Evolutionary conservation across 345 rosid species (phyloP).

Genomic region (Citrus australasica): DNA sequence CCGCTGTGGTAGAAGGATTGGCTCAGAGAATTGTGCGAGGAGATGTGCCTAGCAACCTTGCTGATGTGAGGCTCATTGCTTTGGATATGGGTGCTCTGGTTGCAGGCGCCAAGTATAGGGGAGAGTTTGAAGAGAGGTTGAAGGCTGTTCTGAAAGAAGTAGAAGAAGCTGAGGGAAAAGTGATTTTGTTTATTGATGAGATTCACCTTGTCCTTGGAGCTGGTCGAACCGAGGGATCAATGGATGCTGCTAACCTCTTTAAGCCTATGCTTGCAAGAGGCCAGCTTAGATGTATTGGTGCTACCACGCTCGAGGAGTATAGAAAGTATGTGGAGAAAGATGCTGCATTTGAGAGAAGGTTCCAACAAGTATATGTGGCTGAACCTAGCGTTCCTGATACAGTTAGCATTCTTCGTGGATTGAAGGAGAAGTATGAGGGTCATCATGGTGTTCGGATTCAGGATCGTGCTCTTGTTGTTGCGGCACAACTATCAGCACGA

Average conservation of each 20-base stretch:
- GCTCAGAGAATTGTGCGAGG: slow-evolving; percentile 91
- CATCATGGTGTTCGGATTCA: slow-evolving; percentile 93
- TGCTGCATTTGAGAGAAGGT: slow-evolving; percentile 91
- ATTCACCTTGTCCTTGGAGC: slow-evolving; percentile 98
- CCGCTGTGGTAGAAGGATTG: slow-evolving; percentile 92
- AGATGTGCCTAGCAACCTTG: slow-evolving; percentile 81
- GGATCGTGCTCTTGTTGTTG: slow-evolving; percentile 79
- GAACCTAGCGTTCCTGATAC: slow-evolving; percentile 90
- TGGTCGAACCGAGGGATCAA: slow-evolving; percentile 83
- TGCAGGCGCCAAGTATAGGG: slow-evolving; percentile 84
- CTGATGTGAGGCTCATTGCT: slow-evolving; percentile 82
- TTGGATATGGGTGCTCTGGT: slow-evolving; percentile 87
- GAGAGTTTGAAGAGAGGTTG: slow-evolving; percentile 84
- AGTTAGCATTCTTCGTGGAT: slow-evolving; percentile 79
- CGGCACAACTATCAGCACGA: slow-evolving; percentile 87
- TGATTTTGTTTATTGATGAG: slow-evolving; percentile 89
- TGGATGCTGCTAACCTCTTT: slow-evolving; percentile 96
- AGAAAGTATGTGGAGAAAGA: slow-evolving; percentile 96
- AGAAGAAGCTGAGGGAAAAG: slow-evolving; percentile 92
- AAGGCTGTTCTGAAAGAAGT: slow-evolving; percentile 91
- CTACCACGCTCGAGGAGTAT: slow-evolving; percentile 92
- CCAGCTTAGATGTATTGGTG: slow-evolving; percentile 90
- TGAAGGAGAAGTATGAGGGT: slow-evolving; percentile 91
- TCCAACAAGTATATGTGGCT: slow-evolving; percentile 88
- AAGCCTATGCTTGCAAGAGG: slow-evolving; percentile 98